phyloP scores from a whole-genome alignment of 1,139 yeast species.

The Protomyces arabidopsidicola region DNA sequence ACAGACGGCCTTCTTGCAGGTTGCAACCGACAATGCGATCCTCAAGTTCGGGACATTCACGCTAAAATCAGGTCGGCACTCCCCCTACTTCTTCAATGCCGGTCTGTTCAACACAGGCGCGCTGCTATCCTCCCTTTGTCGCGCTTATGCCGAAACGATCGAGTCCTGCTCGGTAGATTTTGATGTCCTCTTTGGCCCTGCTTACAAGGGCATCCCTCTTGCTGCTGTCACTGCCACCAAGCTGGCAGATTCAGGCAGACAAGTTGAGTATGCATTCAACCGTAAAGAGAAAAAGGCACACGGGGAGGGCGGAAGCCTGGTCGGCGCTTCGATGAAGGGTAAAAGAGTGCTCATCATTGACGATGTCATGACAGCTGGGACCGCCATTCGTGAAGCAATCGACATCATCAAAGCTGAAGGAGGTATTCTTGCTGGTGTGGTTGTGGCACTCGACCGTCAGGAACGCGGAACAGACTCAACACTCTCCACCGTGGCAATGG shows the following conservation, averaged over 20 bases:
- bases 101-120: constrained; percentile 83
- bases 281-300: constrained; percentile 86
- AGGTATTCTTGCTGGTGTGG: constrained; percentile 75
- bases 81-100: constrained; percentile 96
- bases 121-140: constrained; percentile 70
- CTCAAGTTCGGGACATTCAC: constrained; percentile 23
- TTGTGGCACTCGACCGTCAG: constrained; percentile 91
- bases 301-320: constrained; percentile 96
- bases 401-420: constrained; percentile 64
- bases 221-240: constrained; percentile 91
- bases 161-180: constrained; percentile 69
- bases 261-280: constrained; percentile 45
- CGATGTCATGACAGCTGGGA: constrained; percentile 98
- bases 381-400: constrained; percentile 93
- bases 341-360: constrained; percentile 80
- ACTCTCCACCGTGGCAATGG: constrained; percentile 75
- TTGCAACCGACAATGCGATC: constrained; percentile 17
- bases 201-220: constrained; percentile 93
- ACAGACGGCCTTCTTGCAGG: constrained; percentile 7
- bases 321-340: constrained; percentile 69
- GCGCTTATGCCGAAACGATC: constrained; percentile 84
- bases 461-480: constrained; percentile 69
- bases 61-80: constrained; percentile 79
- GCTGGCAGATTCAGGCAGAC: constrained; percentile 67
- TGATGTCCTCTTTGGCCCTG: constrained; percentile 93